These are phyloP conservation scores for Lentinula detonsa DNA, from an alignment of 768 basidiomycete genomes.

Conservation along the genomic window DNA sequence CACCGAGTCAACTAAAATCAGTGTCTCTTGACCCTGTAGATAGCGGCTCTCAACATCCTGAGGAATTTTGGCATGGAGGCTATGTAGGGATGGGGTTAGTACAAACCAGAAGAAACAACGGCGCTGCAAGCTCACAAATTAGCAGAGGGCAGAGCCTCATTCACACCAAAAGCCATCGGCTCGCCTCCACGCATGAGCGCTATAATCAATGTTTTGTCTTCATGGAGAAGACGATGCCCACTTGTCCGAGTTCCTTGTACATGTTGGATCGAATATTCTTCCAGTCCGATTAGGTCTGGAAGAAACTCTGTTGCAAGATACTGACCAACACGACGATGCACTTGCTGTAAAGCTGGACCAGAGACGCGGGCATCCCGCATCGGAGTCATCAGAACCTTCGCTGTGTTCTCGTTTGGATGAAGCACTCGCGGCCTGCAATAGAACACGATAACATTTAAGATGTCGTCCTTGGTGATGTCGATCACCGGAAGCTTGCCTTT, in stretches of 20 bases:
- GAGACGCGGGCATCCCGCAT: constrained; percentile 16
- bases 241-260: constrained; percentile 17
- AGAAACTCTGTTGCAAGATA: constrained; percentile 15
- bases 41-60: constrained; percentile 13
- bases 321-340: constrained; percentile 9
- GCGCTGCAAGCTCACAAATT: constrained; percentile 14
- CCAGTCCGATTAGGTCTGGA: constrained; percentile 15
- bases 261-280: constrained; percentile 16
- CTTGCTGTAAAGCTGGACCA: constrained; percentile 14
- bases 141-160: constrained; percentile 12
- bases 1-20: constrained; percentile 19
- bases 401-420: constrained; percentile 11
- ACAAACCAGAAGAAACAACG: not conserved
- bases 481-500: constrained; percentile 12
- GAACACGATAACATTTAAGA: constrained; percentile 8
- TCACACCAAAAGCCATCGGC: constrained; percentile 17
- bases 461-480: constrained; percentile 6
- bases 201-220: constrained; percentile 15
- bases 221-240: constrained; percentile 15
- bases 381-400: constrained; percentile 19
- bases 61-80: constrained; percentile 17
- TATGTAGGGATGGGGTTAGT: constrained; percentile 5
- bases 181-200: constrained; percentile 20
- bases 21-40: constrained; percentile 9
- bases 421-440: constrained; percentile 6